Evolutionary conservation across 2,329 filamentous ascomycete species (phyloP).

Genomic region (Uncinocarpus reesii): DNA sequence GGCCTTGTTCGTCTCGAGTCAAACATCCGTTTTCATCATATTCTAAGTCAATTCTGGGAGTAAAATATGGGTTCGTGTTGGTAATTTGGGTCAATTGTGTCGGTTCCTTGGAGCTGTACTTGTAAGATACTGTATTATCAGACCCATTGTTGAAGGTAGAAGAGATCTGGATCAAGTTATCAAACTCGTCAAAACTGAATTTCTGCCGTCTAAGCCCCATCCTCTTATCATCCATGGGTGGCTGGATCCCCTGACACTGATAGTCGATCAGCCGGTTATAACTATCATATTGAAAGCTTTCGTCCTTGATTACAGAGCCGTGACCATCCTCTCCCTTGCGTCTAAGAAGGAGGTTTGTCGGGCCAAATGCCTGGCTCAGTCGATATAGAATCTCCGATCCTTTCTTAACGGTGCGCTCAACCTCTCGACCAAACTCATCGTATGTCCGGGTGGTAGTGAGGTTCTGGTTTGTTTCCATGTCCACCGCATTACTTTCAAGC

Average conservation of each 20-base stretch:
- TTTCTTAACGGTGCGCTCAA: not conserved
- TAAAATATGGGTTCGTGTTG: not conserved
- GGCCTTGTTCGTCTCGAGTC: conserved; percentile 4
- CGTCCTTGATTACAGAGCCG: not conserved
- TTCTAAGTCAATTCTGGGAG: not conserved
- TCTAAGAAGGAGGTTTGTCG: not conserved
- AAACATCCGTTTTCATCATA: conserved; percentile 8
- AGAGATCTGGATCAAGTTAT: not conserved
- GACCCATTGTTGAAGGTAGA: not conserved
- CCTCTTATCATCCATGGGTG: conserved; percentile 1
- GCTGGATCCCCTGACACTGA: not conserved
- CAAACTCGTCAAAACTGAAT: conserved; percentile 1
- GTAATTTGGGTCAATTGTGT: not conserved
- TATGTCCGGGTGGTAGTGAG: not conserved
- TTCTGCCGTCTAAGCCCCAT: not conserved
- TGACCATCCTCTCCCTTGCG: not conserved
- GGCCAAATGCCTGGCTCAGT: conserved; percentile 1
- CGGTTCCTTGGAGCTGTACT: not conserved
- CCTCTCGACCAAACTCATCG: conserved; percentile 9
- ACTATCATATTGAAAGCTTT: conserved; percentile 4
- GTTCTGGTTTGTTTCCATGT: not conserved
- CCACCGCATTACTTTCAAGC: not conserved
- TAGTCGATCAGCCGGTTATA: conserved; percentile 1
- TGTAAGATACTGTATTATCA: not conserved
- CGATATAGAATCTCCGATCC: not conserved